These are phyloP conservation scores for Podila horticola DNA, from an alignment of 192 early-diverging fungal species.

Conservation along the genomic window DNA sequence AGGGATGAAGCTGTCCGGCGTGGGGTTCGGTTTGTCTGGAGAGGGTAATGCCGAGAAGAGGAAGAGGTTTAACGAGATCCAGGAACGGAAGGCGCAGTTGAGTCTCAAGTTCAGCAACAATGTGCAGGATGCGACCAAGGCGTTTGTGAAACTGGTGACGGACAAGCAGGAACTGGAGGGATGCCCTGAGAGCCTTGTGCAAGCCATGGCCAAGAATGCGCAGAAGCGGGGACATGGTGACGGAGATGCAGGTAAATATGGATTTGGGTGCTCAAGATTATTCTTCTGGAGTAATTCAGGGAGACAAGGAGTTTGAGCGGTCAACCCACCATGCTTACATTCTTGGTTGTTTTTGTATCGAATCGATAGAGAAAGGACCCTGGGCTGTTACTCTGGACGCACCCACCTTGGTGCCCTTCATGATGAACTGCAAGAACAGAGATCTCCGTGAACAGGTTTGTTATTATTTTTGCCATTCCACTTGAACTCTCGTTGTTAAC, in stretches of 20 bases:
- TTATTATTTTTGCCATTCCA: neutral
- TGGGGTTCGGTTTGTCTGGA: conserved; percentile 44
- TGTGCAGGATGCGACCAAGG: conserved; percentile 66
- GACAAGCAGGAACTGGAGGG: conserved; percentile 56
- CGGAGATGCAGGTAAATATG: conserved; percentile 42
- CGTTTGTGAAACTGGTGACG: conserved; percentile 55
- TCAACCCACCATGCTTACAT: neutral
- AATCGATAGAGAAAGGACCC: conserved; percentile 48
- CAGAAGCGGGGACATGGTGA: conserved; percentile 43
- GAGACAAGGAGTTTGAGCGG: too few species aligned
- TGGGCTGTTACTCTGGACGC: conserved; percentile 66
- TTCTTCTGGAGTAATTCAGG: neutral
- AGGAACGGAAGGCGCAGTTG: conserved; percentile 59
- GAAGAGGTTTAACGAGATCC: conserved; percentile 62
- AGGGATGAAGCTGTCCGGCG: conserved; percentile 60
- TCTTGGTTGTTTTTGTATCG: neutral
- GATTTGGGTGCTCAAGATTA: too few species aligned
- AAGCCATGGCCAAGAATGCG: conserved; percentile 56
- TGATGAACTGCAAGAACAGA: conserved; percentile 67
- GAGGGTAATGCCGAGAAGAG: conserved; percentile 60
- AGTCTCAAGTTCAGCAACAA: conserved; percentile 62
- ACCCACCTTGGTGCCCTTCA: conserved; percentile 62
- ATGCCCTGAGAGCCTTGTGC: conserved; percentile 55
- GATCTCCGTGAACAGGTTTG: conserved; percentile 60
- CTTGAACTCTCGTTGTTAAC: neutral